Percentiles rank a stretch among this genome's conserved stretches.
Conservation (phyloP, 345 rosid species). For the Passiflora organensis region DNA sequence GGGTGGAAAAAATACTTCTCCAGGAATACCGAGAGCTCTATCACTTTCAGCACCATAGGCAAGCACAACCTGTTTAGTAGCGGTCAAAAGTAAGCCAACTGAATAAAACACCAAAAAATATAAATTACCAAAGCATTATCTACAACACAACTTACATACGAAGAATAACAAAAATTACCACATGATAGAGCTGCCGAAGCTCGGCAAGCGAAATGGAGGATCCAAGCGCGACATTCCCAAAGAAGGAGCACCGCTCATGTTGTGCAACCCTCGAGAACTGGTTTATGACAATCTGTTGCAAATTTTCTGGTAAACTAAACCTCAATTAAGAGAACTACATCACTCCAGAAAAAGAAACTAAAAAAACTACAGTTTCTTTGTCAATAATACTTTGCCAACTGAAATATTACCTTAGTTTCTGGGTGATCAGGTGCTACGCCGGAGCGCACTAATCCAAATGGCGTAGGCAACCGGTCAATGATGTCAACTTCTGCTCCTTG, state of each 20-base stretch:
- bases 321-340: conserved; percentile 33
- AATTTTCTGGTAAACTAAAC: conserved; percentile 41
- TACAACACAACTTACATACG: not conserved
- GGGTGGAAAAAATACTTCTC: conserved; percentile 53
- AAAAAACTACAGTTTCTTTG: not conserved
- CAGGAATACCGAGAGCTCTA: conserved; percentile 69
- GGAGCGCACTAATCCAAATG: conserved; percentile 88
- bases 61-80: conserved; percentile 69
- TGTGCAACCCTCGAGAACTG: conserved; percentile 81
- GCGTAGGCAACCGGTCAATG: conserved; percentile 85
- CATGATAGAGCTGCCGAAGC: conserved; percentile 73
- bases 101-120: not conserved
- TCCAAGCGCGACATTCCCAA: conserved; percentile 72
- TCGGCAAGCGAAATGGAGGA: conserved; percentile 65
- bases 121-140: not conserved
- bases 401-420: conserved; percentile 59
- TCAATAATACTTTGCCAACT: not conserved
- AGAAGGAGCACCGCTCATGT: conserved; percentile 59
- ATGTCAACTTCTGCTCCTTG: conserved; percentile 59
- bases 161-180: conserved; percentile 34
- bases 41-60: conserved; percentile 98
- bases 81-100: conserved; percentile 5
- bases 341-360: not conserved
- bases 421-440: conserved; percentile 98
- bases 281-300: conserved; percentile 74